Conservation (phyloP, 2,329 filamentous ascomycete species). For the Scytalidium sp. region DNA sequence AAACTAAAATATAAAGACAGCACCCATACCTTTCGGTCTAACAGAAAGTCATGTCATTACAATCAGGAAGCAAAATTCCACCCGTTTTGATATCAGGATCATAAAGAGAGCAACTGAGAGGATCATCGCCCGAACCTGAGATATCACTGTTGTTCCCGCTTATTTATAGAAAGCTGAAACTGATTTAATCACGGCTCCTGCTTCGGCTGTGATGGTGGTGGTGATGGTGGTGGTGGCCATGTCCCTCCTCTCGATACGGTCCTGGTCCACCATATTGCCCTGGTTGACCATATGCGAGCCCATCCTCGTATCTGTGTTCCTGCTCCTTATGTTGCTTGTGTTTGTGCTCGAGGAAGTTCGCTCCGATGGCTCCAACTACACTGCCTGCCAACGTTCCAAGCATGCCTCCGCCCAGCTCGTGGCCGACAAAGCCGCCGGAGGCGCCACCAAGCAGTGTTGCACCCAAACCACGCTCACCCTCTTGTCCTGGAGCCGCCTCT, state of each 20-base stretch:
- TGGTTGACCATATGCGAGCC: not conserved
- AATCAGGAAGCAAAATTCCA: not conserved
- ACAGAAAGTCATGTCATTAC: not conserved
- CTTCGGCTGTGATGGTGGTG: not conserved
- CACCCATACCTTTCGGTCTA: not conserved
- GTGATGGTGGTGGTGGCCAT: conserved; percentile 1
- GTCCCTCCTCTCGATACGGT: not conserved
- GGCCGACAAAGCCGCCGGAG: conserved; percentile 49
- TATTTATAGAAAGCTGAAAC: too few relatives aligned
- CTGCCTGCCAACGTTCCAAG: conserved; percentile 50
- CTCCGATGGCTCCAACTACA: conserved; percentile 52
- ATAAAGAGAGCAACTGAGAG: not conserved
- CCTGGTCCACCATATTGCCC: not conserved
- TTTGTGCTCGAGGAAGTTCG: conserved; percentile 48
- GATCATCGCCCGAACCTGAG: not conserved
- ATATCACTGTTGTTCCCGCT: too few relatives aligned
- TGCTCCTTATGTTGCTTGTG: conserved; percentile 33
- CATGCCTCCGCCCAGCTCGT: conserved; percentile 52
- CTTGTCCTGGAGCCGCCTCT: conserved; percentile 16
- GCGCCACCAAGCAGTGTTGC: conserved; percentile 51
- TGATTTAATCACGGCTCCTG: conserved; percentile 2
- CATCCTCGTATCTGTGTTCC: conserved; percentile 11
- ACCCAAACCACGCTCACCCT: conserved; percentile 53
- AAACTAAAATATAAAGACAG: not conserved
- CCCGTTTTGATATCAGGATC: too few relatives aligned